These are phyloP conservation scores for Entoloma clypeatum DNA, from an alignment of 1,284 basidiomycete genomes.

Conservation along the genomic window DNA sequence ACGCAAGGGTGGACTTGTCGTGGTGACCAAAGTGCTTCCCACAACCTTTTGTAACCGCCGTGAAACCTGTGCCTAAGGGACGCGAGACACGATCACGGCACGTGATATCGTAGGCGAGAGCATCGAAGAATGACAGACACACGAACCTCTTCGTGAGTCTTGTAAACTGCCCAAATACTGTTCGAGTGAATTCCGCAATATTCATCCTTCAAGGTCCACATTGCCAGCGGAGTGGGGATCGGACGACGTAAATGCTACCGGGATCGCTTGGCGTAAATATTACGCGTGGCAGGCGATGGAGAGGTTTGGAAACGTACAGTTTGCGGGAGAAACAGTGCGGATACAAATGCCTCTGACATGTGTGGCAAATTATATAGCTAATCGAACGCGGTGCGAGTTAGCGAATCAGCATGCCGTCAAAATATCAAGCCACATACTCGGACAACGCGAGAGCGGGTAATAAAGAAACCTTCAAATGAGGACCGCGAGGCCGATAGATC, in stretches of 20 bases:
- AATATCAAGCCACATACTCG: conserved; percentile 34
- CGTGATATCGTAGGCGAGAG: conserved; percentile 15
- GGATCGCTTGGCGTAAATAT: conserved; percentile 13
- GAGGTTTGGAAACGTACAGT: conserved; percentile 26
- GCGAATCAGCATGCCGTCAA: conserved; percentile 8
- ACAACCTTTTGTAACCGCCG: conserved; percentile 27
- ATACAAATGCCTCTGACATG: conserved; percentile 34
- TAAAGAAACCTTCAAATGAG: conserved; percentile 41
- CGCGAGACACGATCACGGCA: conserved; percentile 15
- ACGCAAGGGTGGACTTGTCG: too few relatives aligned
- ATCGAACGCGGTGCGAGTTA: conserved; percentile 9
- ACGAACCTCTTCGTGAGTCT: conserved; percentile 57
- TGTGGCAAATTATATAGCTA: conserved; percentile 38
- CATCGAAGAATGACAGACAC: conserved; percentile 10
- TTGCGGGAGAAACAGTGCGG: conserved; percentile 35
- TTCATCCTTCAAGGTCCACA: conserved; percentile 44
- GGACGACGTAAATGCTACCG: conserved; percentile 16
- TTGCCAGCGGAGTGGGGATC: conserved; percentile 32
- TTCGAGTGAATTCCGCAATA: conserved; percentile 23
- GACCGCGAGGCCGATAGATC: conserved; percentile 19
- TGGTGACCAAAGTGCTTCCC: too few relatives aligned
- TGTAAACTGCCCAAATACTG: conserved; percentile 54
- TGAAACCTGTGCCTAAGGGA: conserved; percentile 19
- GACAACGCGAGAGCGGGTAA: conserved; percentile 48
- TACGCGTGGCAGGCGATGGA: conserved; percentile 13